Percentiles rank a stretch among this genome's conserved stretches.
Conservation (phyloP, 352 stramenopile species). For the Thraustochytrium striatum region DNA sequence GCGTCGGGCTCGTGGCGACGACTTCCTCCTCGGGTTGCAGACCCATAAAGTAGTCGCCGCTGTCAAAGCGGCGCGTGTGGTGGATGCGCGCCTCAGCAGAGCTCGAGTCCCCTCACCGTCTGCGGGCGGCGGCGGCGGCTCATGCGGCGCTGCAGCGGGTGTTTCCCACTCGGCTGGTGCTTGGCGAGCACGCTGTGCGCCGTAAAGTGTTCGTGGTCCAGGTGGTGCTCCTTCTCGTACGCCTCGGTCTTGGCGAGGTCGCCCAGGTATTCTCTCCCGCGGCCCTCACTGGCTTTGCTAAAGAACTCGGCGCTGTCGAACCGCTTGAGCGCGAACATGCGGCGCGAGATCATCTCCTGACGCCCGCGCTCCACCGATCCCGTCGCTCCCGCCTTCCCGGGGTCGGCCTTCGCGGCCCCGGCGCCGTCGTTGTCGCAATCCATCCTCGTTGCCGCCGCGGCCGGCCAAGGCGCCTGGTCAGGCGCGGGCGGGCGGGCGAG, state of each 20-base stretch:
- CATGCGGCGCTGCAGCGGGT: not conserved
- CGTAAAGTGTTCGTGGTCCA: not conserved
- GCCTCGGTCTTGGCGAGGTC: not conserved
- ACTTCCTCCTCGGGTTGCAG: conserved; percentile 3
- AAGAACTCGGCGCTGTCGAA: conserved; percentile 46
- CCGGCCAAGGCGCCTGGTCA: too few species aligned
- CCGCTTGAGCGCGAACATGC: too few species aligned
- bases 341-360: too few species aligned
- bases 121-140: not conserved
- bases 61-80: conserved; percentile 9
- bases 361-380: too few species aligned
- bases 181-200: not conserved
- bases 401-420: too few species aligned
- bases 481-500: too few species aligned
- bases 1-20: too few species aligned
- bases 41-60: conserved; percentile 11
- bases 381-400: too few species aligned
- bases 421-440: too few species aligned
- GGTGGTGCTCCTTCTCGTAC: not conserved
- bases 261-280: not conserved
- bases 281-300: not conserved
- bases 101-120: not conserved
- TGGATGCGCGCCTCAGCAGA: not conserved
- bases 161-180: not conserved
- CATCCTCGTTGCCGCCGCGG: too few species aligned